Percentiles rank a stretch among this genome's conserved stretches.
Evolutionary conservation across 805 yeast genomes (phyloP).

Genomic region (Kazachstania bromeliacearum): DNA sequence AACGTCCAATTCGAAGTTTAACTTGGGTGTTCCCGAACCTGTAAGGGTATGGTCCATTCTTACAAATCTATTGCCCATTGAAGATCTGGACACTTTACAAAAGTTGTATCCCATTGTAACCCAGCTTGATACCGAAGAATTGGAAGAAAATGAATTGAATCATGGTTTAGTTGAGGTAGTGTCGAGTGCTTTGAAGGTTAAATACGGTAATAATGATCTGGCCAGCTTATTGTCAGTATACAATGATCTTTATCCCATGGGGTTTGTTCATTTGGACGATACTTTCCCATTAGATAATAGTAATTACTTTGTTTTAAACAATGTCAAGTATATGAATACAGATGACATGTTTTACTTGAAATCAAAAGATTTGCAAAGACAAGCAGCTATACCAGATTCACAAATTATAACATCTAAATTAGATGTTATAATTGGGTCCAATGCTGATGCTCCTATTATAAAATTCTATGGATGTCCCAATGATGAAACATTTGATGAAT

Average conservation of each 20-base stretch:
- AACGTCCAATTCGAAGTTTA: no score
- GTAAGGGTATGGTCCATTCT: slow-evolving; percentile 10
- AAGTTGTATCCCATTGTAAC: slow-evolving; percentile 11
- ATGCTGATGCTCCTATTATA: slow-evolving; percentile 41
- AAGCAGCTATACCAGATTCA: slow-evolving; percentile 13
- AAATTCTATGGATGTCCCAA: slow-evolving; percentile 61
- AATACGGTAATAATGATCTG: slow-evolving; percentile 2
- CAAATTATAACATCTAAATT: slow-evolving; percentile 29
- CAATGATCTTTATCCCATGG: slow-evolving; percentile 16
- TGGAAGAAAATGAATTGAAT: slow-evolving; percentile 5
- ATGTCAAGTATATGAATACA: slow-evolving; percentile 43
- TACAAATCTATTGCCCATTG: slow-evolving; percentile 5
- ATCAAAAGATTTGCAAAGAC: slow-evolving; percentile 33
- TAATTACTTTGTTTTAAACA: slow-evolving; percentile 20
- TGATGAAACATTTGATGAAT: slow-evolving; percentile 39
- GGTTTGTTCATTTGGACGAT: slow-evolving; percentile 5
- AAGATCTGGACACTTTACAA: slow-evolving; percentile 4
- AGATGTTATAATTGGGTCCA: slow-evolving; percentile 58
- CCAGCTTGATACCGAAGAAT: slow-evolving; percentile 2
- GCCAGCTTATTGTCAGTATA: slow-evolving; percentile 10
- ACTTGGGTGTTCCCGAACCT: slow-evolving; percentile 7
- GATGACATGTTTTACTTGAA: slow-evolving; percentile 76
- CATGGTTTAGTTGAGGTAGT: slow-evolving; percentile 5
- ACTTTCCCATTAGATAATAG: slow-evolving; percentile 1
- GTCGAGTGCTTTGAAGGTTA: slow-evolving; percentile 1